Conservation (phyloP, 441 rosid genomes). For the Gossypium lobatum region DNA sequence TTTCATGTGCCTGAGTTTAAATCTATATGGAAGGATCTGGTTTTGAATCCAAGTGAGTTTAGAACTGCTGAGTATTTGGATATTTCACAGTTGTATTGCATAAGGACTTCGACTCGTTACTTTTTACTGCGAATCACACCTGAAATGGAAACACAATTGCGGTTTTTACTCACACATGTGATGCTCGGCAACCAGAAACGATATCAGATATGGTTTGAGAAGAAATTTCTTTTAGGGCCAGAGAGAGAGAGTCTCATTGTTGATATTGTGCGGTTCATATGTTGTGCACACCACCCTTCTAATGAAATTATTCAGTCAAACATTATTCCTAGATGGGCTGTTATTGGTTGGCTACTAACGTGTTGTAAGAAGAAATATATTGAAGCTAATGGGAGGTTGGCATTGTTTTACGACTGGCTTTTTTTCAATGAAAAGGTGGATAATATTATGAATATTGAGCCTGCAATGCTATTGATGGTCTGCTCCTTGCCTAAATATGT, state of each 20-base stretch:
- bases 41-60: constrained; percentile 34
- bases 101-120: constrained; percentile 61
- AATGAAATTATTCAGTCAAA: constrained; percentile 58
- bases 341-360: constrained; percentile 73
- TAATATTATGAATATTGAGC: constrained; percentile 84
- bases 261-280: constrained; percentile 73
- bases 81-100: constrained; percentile 43
- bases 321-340: constrained; percentile 83
- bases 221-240: constrained; percentile 44
- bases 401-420: constrained; percentile 84
- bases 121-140: constrained; percentile 59
- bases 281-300: constrained; percentile 73
- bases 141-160: constrained; percentile 67
- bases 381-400: constrained; percentile 55
- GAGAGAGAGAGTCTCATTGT: constrained; percentile 57
- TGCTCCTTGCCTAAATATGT: constrained; percentile 61
- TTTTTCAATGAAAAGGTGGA: constrained; percentile 65
- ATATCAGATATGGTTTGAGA: constrained; percentile 69
- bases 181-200: constrained; percentile 72
- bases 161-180: constrained; percentile 69
- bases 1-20: constrained; percentile 61
- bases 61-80: constrained; percentile 37
- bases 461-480: constrained; percentile 70
- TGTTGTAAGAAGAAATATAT: constrained; percentile 46
- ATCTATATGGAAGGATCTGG: constrained; percentile 59